Evolutionary conservation across 805 yeast genomes (phyloP).

Genomic region (Spathaspora sp.): DNA sequence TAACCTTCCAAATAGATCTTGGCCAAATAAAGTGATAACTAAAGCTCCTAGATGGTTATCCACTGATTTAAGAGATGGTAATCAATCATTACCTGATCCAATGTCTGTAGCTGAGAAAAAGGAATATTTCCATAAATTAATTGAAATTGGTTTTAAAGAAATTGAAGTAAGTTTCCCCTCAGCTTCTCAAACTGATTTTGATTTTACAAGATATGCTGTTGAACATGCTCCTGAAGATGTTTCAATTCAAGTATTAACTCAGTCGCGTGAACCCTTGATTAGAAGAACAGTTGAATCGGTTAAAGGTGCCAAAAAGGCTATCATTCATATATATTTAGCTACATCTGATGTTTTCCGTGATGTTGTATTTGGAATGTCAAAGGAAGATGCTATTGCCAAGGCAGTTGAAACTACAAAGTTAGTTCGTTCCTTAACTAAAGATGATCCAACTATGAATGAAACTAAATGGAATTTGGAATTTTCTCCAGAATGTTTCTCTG

Average conservation of each 20-base stretch:
- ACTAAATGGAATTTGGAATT: conserved; percentile 73
- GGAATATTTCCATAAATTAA: conserved; percentile 66
- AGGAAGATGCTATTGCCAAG: conserved; percentile 61
- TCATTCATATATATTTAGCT: conserved; percentile 70
- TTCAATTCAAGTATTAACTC: conserved; percentile 68
- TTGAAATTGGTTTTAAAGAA: conserved; percentile 75
- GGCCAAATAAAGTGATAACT: conserved; percentile 66
- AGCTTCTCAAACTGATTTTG: conserved; percentile 80
- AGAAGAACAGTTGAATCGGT: conserved; percentile 72
- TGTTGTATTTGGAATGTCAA: conserved; percentile 69
- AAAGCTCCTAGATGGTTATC: conserved; percentile 81
- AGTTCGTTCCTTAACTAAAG: conserved; percentile 68
- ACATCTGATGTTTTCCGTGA: conserved; percentile 74
- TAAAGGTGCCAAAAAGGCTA: conserved; percentile 69
- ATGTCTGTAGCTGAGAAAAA: conserved; percentile 74
- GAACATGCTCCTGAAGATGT: conserved; percentile 78
- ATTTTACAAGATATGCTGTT: conserved; percentile 75
- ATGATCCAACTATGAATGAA: conserved; percentile 60
- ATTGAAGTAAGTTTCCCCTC: conserved; percentile 80
- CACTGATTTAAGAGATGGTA: conserved; percentile 78
- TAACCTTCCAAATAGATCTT: conserved; percentile 56
- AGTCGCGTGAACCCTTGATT: conserved; percentile 71
- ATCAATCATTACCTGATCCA: conserved; percentile 79
- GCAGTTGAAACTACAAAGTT: conserved; percentile 70
- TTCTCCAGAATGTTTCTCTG: conserved; percentile 76